These are phyloP conservation scores for Microdochium nivale DNA, from an alignment of 2,329 filamentous ascomycete species.

Conservation along the genomic window DNA sequence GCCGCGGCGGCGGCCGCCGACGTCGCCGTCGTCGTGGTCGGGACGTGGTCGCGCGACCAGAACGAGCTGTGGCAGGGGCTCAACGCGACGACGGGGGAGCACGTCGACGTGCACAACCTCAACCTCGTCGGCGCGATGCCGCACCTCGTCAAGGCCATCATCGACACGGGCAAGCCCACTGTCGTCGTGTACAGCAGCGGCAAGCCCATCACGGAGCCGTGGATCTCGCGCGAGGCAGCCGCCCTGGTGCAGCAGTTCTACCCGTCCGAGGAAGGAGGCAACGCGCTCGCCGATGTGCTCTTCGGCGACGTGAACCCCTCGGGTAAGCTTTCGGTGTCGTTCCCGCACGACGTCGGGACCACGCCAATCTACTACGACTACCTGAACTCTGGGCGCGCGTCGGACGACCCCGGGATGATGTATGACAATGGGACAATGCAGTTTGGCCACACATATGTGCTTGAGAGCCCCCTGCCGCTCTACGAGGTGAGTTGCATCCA, in stretches of 20 bases:
- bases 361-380: conserved; percentile 66
- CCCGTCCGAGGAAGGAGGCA: conserved; percentile 58
- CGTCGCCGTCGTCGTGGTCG: conserved; percentile 64
- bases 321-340: conserved; percentile 57
- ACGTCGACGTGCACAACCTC: conserved; percentile 57
- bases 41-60: conserved; percentile 69
- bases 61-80: conserved; percentile 60
- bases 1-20: conserved; percentile 57
- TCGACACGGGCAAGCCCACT: conserved; percentile 58
- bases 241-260: conserved; percentile 70
- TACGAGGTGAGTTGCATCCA: conserved; percentile 30
- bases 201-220: conserved; percentile 65
- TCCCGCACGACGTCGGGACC: conserved; percentile 59
- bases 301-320: conserved; percentile 58
- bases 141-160: conserved; percentile 56
- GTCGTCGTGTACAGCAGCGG: conserved; percentile 61
- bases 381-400: conserved; percentile 53
- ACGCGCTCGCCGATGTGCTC: conserved; percentile 57
- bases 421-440: conserved; percentile 50
- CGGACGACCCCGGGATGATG: conserved; percentile 41
- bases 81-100: conserved; percentile 69
- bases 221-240: conserved; percentile 57
- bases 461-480: conserved; percentile 48
- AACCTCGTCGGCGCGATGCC: conserved; percentile 64
- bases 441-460: conserved; percentile 59